Evolutionary conservation across 2,329 filamentous ascomycete species (phyloP).

Genomic region (Coniochaeta pulveracea): DNA sequence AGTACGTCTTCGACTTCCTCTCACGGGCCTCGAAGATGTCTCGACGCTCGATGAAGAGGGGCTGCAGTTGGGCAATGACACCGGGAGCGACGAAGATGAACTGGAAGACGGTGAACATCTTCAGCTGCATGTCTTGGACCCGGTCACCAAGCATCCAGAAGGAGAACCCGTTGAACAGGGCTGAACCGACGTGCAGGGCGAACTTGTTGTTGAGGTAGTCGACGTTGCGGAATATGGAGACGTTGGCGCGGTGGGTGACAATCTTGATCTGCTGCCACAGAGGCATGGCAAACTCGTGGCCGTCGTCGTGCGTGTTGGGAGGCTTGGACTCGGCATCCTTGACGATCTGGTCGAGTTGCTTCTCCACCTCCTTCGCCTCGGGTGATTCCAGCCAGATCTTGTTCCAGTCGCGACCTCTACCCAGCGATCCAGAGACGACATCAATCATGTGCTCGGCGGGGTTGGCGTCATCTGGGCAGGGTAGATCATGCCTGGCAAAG

Average conservation of each 20-base stretch:
- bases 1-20: conserved; percentile 50
- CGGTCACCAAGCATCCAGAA: conserved; percentile 48
- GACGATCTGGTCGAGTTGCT: conserved; percentile 54
- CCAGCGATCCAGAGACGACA: conserved; percentile 36
- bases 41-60: conserved; percentile 43
- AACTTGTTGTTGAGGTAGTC: conserved; percentile 58
- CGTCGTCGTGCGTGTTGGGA: conserved; percentile 30
- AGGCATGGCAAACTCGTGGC: conserved; percentile 61
- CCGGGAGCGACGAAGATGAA: conserved; percentile 52
- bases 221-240: conserved; percentile 53
- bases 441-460: conserved; percentile 69
- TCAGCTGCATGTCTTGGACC: conserved; percentile 38
- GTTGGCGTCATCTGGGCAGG: conserved; percentile 51
- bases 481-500: conserved; percentile 55
- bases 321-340: conserved; percentile 36
- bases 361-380: conserved; percentile 34
- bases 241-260: conserved; percentile 51
- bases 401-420: conserved; percentile 25
- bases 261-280: conserved; percentile 52
- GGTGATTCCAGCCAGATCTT: conserved; percentile 23
- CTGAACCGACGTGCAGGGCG: conserved; percentile 38
- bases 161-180: conserved; percentile 49
- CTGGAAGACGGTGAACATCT: conserved; percentile 49
- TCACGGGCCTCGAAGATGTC: conserved; percentile 48
- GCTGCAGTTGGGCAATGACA: conserved; percentile 46